Base-by-base conservation (phyloP, 176 grass and related monocot species). In the Melocanna baccifera region DNA sequence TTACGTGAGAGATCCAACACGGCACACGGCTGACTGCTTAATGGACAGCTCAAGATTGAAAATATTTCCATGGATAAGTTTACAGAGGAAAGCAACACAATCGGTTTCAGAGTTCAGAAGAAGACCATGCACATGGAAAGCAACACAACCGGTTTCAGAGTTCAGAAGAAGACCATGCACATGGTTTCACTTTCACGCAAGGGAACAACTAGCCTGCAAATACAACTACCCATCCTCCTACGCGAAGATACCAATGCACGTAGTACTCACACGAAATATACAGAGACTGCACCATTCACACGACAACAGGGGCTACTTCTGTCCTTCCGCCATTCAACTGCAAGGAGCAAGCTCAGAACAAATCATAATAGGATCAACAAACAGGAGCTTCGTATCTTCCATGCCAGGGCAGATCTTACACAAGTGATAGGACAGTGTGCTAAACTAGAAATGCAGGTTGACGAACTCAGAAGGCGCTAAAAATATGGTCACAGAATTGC, bases 401-500 rank as follows among this genome's bases (percentile, higher is more conserved):
- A 57, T 82, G 28, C 62, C 57, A 73, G 48, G 66, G 53, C 67
- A 46, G 61, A 78, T 7, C 40, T 15, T 67, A 79, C 83, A 86
- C 52, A 73, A 32, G 12, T 16, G 62, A 32, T 32, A 59, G 16
- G 22, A 58, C 58, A 47, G 2, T 14, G 42, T 32, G 40, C 62
- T 64, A 32, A 62, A 64, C 45, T 81, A 65, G 62, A 62, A 2
- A 42, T 68, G 69, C 61, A 80, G 53, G 47, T 53, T n/a, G 18
- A 85, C 70, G 42, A 62, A 76, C 70, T 37, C 56, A 30, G 29
- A 32, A 58, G 57, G 71, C 20, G 57, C 59, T 51, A 29, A 36
- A 80, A 82, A 69, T 10, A 18, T 15, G 14, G 88, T 66, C 78
- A 40, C 37, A 41, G 82, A 77, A 86, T 28, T 52, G 59, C 72